These are phyloP conservation scores for Pichia kluyveri DNA, from an alignment of 805 yeast species.

Conservation along the genomic window DNA sequence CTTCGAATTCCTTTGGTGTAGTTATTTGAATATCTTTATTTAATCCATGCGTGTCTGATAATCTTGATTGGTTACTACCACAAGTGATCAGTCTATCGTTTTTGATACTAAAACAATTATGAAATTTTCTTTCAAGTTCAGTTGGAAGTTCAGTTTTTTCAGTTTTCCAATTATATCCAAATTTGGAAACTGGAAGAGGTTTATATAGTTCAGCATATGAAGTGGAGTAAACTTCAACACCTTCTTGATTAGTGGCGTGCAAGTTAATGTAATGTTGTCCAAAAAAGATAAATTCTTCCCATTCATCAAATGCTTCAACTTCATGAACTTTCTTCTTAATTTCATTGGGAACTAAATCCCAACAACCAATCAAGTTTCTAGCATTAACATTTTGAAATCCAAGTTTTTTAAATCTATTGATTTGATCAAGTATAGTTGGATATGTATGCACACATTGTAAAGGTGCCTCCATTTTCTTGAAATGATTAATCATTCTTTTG, in stretches of 20 bases:
- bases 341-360: conserved; percentile 40
- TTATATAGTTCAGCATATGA: conserved; percentile 2
- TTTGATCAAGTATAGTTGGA: conserved; percentile 42
- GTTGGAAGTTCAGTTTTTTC: neutral
- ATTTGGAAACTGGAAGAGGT: neutral
- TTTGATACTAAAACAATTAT: conserved; percentile 13
- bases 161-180: neutral
- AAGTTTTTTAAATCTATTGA: conserved; percentile 34
- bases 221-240: conserved; percentile 9
- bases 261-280: conserved; percentile 66
- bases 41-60: conserved; percentile 13
- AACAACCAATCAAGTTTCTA: conserved; percentile 46
- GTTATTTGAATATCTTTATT: neutral
- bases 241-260: conserved; percentile 44
- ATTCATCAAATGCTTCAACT: conserved; percentile 71
- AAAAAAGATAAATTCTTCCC: conserved; percentile 71
- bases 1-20: conserved; percentile 2
- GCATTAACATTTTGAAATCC: conserved; percentile 46
- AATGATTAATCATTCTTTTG: conserved; percentile 65
- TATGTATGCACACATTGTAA: conserved; percentile 54
- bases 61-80: conserved; percentile 33
- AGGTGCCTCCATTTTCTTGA: conserved; percentile 56
- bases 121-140: conserved; percentile 32
- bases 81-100: conserved; percentile 23
- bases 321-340: conserved; percentile 32